Evolutionary conservation across 2,329 filamentous ascomycete species (phyloP).

Genomic region (Xylariaceae sp.): DNA sequence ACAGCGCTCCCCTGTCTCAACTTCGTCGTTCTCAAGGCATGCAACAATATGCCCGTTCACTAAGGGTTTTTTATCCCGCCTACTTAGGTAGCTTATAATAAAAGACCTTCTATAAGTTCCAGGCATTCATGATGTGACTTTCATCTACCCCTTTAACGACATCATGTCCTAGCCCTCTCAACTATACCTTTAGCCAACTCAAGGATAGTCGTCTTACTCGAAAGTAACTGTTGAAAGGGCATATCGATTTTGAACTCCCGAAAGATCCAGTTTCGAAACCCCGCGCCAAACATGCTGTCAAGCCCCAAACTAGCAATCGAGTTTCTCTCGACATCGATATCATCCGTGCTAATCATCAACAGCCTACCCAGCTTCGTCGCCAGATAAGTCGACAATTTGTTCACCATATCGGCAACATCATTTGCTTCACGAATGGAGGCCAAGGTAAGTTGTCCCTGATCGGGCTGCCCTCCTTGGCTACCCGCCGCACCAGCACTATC

Average conservation of each 20-base stretch:
- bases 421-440: not conserved
- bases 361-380: conserved; percentile 19
- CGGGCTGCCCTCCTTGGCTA: no score
- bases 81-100: no score
- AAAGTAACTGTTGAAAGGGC: conserved; percentile 34
- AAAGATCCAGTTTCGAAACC: conserved; percentile 35
- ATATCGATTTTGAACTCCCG: conserved; percentile 33
- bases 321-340: not conserved
- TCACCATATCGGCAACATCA: conserved; percentile 7
- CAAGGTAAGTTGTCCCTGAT: no score
- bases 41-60: no score
- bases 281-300: conserved; percentile 34
- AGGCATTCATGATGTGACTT: no score
- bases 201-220: conserved; percentile 14
- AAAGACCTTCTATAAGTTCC: no score
- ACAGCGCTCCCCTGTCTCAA: no score
- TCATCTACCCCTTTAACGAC: no score
- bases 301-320: conserved; percentile 27
- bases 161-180: not conserved
- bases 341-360: conserved; percentile 17
- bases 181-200: conserved; percentile 8
- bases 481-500: not conserved
- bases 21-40: no score
- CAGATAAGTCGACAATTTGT: conserved; percentile 14
- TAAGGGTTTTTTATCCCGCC: no score